Conservation (phyloP, 139 green algal species). For the Tetradesmus lagerheimii region DNA sequence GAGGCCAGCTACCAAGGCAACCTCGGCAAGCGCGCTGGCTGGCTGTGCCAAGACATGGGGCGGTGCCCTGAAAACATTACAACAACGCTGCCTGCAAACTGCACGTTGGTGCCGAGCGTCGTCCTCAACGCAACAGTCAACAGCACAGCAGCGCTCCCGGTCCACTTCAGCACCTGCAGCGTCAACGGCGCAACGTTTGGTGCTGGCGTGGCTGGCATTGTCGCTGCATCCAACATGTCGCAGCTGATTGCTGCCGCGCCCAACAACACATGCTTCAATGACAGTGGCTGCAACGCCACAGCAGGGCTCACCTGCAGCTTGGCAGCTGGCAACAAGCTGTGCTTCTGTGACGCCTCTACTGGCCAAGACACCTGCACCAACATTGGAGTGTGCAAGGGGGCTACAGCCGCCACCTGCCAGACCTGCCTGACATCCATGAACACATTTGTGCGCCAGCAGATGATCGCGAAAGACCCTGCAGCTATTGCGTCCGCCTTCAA, state of each 20-base stretch:
- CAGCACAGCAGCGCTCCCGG: background rate
- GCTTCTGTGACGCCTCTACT: background rate
- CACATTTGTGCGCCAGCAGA: background rate
- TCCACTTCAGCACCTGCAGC: background rate
- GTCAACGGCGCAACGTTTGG: background rate
- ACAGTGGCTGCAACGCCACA: background rate
- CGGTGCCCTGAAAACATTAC: background rate
- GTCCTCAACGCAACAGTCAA: background rate
- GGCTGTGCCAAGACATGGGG: background rate
- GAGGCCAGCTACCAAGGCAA: constrained; percentile 3
- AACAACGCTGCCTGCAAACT: background rate
- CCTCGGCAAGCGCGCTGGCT: constrained; percentile 6
- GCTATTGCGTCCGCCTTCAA: background rate
- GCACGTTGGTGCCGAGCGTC: background rate
- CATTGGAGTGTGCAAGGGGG: background rate
- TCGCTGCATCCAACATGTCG: background rate
- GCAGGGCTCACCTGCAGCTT: background rate
- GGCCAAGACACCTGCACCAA: background rate
- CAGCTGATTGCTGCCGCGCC: too few relatives aligned
- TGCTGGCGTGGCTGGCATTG: background rate
- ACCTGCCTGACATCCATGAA: background rate
- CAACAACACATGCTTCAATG: background rate
- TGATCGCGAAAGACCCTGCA: background rate
- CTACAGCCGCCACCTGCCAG: background rate
- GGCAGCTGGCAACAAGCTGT: background rate